Evolutionary conservation across 1,284 basidiomycete species (phyloP).

Genomic region (Leucoagaricus sp.): DNA sequence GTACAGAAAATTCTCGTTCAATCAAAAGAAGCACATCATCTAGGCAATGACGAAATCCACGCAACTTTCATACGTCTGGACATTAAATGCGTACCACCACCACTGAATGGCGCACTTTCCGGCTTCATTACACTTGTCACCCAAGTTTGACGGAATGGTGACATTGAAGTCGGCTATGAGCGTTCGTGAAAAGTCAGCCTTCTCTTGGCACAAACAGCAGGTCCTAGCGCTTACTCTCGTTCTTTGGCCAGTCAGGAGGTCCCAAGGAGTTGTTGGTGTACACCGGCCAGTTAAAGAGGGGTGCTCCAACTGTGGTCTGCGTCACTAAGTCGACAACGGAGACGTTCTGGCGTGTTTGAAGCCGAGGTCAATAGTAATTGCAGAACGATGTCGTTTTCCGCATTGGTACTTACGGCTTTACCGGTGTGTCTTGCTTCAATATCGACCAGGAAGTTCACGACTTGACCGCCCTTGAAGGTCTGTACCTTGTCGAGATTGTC

Average conservation of each 20-base stretch:
- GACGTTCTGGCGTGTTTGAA: conserved; percentile 27
- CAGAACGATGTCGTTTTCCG: no score
- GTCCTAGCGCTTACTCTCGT: conserved; percentile 31
- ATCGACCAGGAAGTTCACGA: conserved; percentile 34
- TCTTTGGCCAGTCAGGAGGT: conserved; percentile 33
- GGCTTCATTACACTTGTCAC: conserved; percentile 26
- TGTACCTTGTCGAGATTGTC: conserved; percentile 34
- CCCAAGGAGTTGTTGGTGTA: conserved; percentile 35
- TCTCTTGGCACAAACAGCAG: not conserved
- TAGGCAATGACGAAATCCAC: conserved; percentile 27
- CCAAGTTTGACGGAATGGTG: conserved; percentile 35
- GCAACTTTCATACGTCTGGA: conserved; percentile 34
- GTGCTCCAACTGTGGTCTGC: conserved; percentile 30
- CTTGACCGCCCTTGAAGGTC: conserved; percentile 29
- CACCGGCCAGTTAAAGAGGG: conserved; percentile 36
- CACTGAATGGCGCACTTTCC: conserved; percentile 40
- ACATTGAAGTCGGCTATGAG: conserved; percentile 34
- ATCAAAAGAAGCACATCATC: not conserved
- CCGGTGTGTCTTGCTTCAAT: conserved; percentile 38
- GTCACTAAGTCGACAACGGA: conserved; percentile 33
- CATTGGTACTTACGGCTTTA: conserved; percentile 34
- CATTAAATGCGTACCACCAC: conserved; percentile 33
- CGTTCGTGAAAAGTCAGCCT: no score
- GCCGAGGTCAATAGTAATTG: no score
- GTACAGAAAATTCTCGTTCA: not conserved